These are phyloP conservation scores for Pneumocystis jirovecii DNA, from an alignment of 1,139 yeast species.

Conservation along the genomic window DNA sequence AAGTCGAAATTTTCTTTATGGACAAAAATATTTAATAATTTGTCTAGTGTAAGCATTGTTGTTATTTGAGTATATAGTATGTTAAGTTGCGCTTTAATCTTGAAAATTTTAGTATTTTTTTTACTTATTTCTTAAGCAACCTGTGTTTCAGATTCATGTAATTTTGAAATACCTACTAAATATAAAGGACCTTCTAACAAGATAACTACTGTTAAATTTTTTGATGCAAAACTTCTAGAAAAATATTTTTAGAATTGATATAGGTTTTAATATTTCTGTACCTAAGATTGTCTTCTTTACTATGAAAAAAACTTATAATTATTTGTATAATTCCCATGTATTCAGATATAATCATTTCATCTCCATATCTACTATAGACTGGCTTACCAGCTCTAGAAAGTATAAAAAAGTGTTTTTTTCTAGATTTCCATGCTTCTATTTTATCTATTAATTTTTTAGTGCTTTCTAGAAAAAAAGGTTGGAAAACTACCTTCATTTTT, in stretches of 20 bases:
- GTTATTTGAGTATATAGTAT: constrained; percentile 66
- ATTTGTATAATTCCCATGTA: constrained; percentile 48
- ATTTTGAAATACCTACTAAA: constrained; percentile 54
- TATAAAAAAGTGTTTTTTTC: constrained; percentile 55
- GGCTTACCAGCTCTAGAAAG: constrained; percentile 92
- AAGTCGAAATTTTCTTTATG: constrained; percentile 71
- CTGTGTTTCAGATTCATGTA: constrained; percentile 39
- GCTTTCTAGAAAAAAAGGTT: background rate
- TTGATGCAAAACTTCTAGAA: constrained; percentile 24
- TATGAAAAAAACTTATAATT: constrained; percentile 27
- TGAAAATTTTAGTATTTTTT: background rate
- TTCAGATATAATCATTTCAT: constrained; percentile 54
- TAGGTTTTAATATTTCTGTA: constrained; percentile 13
- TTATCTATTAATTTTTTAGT: background rate
- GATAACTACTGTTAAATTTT: constrained; percentile 42
- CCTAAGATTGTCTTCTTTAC: constrained; percentile 14
- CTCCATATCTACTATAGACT: constrained; percentile 65
- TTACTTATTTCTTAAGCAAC: background rate
- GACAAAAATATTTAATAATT: constrained; percentile 51
- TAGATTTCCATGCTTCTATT: background rate
- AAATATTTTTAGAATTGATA: background rate
- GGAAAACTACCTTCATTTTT: background rate
- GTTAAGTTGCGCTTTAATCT: constrained; percentile 48
- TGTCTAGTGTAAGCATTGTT: constrained; percentile 64
- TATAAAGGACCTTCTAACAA: constrained; percentile 54